These are phyloP conservation scores for Ustilago bromivora DNA, from an alignment of 1,284 basidiomycete genomes.

Conservation along the genomic window DNA sequence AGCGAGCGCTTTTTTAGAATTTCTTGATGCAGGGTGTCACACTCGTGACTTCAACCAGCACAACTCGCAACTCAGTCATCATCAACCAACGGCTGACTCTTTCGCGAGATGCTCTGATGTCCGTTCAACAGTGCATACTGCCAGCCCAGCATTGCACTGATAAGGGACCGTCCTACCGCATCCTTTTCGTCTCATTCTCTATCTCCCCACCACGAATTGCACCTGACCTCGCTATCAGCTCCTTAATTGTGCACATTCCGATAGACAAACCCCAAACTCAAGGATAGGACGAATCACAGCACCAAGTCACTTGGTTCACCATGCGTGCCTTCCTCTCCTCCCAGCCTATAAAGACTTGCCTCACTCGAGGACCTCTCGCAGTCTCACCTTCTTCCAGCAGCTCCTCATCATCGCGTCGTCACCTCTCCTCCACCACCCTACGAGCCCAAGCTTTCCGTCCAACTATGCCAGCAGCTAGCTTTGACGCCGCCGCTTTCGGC, in stretches of 20 bases:
- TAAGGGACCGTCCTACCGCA: neutral
- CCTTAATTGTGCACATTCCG: neutral
- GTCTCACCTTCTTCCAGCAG: neutral
- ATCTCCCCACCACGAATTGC: neutral
- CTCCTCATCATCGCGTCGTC: constrained; percentile 5
- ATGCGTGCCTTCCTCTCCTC: constrained; percentile 32
- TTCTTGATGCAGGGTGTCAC: neutral
- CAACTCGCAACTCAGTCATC: constrained; percentile 10
- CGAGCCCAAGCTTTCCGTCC: constrained; percentile 15
- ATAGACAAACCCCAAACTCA: constrained; percentile 1
- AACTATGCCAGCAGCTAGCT: constrained; percentile 39
- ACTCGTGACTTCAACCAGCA: neutral
- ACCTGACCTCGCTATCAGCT: neutral
- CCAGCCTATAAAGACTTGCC: constrained; percentile 31
- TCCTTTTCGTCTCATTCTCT: neutral
- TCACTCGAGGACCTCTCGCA: constrained; percentile 12
- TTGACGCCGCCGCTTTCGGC: constrained; percentile 58
- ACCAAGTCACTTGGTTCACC: neutral
- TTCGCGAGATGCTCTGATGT: neutral
- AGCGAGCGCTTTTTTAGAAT: constrained; percentile 4
- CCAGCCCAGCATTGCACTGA: neutral
- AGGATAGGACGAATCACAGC: neutral
- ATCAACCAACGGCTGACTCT: neutral
- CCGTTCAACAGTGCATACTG: neutral
- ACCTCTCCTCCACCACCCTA: constrained; percentile 10